A percentile compares a stretch with the other conserved stretches of the same genome.
Evolutionary conservation across 1,284 basidiomycete species (phyloP).

Genomic region (Ceratorhiza oryzae-sativae): DNA sequence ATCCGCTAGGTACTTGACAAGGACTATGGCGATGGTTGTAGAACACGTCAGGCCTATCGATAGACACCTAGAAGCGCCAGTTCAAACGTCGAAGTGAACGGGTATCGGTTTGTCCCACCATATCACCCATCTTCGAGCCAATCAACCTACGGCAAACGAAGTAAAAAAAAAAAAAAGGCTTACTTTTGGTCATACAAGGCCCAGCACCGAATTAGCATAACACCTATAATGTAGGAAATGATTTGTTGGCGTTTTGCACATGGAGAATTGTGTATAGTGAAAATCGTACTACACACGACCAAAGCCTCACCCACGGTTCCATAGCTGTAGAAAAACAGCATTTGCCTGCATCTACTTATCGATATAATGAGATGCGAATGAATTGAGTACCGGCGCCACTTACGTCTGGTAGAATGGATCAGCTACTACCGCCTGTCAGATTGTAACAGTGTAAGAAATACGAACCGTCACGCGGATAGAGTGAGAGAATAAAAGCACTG

Average conservation of each 20-base stretch:
- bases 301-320: not conserved
- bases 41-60: not conserved
- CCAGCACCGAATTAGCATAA: conserved; percentile 22
- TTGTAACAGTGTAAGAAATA: not conserved
- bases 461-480: not conserved
- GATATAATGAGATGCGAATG: not conserved
- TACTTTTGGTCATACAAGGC: conserved; percentile 15
- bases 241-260: not conserved
- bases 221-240: not conserved
- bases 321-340: not conserved
- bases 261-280: not conserved
- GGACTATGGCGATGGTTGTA: not conserved
- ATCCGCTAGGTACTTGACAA: not conserved
- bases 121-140: not conserved
- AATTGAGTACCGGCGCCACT: not conserved
- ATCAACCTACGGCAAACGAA: not conserved
- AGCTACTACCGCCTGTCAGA: not conserved
- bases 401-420: not conserved
- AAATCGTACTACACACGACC: not conserved
- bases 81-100: not conserved
- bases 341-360: not conserved
- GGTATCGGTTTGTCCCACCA: not conserved
- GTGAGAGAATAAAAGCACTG: conserved; percentile 12
- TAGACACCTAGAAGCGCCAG: not conserved
- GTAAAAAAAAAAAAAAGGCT: not conserved